Evolutionary conservation across 2,329 filamentous ascomycete species (phyloP).

Genomic region (Fusarium chlamydosporum): DNA sequence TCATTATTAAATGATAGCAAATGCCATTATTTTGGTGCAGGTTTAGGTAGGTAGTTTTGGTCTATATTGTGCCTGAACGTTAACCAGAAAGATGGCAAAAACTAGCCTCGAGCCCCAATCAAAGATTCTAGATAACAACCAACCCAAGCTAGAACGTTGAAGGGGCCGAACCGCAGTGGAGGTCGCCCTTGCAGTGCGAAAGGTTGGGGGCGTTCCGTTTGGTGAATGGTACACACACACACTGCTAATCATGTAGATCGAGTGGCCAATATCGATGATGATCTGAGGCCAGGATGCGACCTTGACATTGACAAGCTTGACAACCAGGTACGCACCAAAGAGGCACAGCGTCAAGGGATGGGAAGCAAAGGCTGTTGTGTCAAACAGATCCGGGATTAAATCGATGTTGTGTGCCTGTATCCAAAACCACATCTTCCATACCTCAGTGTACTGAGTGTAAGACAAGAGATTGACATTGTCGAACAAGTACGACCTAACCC

Average conservation of each 20-base stretch:
- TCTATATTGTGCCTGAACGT: slow-evolving; percentile 32
- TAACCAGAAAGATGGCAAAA: slow-evolving; percentile 18
- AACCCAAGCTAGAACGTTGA: slow-evolving; percentile 32
- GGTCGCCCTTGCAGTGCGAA: slow-evolving; percentile 43
- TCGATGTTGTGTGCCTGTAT: slow-evolving; percentile 2
- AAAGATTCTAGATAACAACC: slow-evolving; percentile 22
- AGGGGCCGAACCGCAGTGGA: slow-evolving; percentile 45
- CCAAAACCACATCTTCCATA: slow-evolving; percentile 2
- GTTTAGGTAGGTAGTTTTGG: slow-evolving; percentile 8
- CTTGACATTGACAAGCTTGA: slow-evolving; percentile 27
- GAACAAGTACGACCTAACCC: slow-evolving; percentile 10
- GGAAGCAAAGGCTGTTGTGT: slow-evolving; percentile 6
- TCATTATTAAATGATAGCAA: background rate
- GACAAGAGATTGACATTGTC: slow-evolving; percentile 8
- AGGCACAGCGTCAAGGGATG: slow-evolving; percentile 26
- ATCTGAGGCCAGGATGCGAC: slow-evolving; percentile 43
- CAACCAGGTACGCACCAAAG: slow-evolving; percentile 5
- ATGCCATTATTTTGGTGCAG: background rate
- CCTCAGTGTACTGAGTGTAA: background rate
- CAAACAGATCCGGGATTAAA: background rate
- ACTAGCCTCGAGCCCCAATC: slow-evolving; percentile 24
- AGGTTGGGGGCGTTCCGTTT: slow-evolving; percentile 38
- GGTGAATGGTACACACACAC: slow-evolving; percentile 16
- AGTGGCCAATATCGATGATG: slow-evolving; percentile 38
- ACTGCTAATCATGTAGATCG: slow-evolving; percentile 34